Percentiles rank a stretch among this genome's conserved stretches.
phyloP scores from a whole-genome alignment of 2,329 filamentous ascomycete species.

The Chaetomium strumarium region DNA sequence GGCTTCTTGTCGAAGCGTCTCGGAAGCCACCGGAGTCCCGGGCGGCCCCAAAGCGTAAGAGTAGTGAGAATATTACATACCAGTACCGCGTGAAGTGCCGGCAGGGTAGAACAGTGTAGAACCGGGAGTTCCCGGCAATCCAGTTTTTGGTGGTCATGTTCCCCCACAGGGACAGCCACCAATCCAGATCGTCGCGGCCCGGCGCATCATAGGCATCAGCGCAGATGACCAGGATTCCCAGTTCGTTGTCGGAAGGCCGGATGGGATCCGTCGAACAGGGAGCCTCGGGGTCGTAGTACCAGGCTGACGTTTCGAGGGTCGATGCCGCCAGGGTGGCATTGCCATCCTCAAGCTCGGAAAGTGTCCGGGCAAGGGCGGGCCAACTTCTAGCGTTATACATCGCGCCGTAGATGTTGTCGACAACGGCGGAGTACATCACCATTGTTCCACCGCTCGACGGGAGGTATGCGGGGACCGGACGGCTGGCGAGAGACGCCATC shows the following conservation, averaged over 20 bases:
- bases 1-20: too few relatives aligned
- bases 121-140: constrained; percentile 43
- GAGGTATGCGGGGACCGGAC: constrained; percentile 36
- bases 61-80: too few relatives aligned
- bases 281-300: constrained; percentile 38
- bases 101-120: constrained; percentile 40
- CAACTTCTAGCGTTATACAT: constrained; percentile 41
- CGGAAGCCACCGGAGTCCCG: too few relatives aligned
- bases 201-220: constrained; percentile 41
- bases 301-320: constrained; percentile 34
- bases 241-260: constrained; percentile 35
- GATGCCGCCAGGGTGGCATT: constrained; percentile 38
- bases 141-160: constrained; percentile 42
- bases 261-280: constrained; percentile 27
- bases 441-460: constrained; percentile 36
- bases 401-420: constrained; percentile 35
- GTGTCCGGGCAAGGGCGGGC: constrained; percentile 37
- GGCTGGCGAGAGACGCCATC: constrained; percentile 33
- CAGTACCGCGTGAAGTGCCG: constrained; percentile 41
- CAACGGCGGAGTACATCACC: constrained; percentile 40
- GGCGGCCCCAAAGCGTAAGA: too few relatives aligned
- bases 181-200: constrained; percentile 35
- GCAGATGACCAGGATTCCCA: constrained; percentile 39
- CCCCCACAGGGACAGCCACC: constrained; percentile 42
- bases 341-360: constrained; percentile 39